Evolutionary conservation across 2,329 filamentous ascomycete genomes (phyloP), one percentile per base, ranked within the genome.

Genomic region (Cladobotryum mycophilum): DNA sequence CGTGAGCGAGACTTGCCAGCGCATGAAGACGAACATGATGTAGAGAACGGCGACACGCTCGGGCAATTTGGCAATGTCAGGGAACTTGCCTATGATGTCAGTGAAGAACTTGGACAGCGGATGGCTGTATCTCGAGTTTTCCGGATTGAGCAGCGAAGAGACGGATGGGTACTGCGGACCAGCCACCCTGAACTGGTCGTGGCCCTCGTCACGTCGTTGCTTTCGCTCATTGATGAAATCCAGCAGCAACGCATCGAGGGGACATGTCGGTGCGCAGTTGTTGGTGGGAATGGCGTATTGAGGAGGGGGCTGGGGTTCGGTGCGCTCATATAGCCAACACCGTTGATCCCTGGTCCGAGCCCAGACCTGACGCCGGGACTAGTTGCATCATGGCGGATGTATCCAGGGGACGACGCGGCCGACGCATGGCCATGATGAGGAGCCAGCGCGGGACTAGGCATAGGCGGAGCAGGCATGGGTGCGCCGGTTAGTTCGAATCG

Each of bases 11-110:
- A 95, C 86, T 64, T 89, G 84, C 88, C 90, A 96, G 40, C 85
- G 80, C 84, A 93, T 89, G 56, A 90, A 64, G 33, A 91, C 76
- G 67, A 95, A 95, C 88, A 95, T 95, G 62, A 86, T 73, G 65
- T 91, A 95, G 7, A 95, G 76, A 6, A 89, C 82, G 8, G 86
- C 89, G 0, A 95, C 82, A 60, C 88, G 85, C 68, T 95, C 89
- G 0, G 90, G 89, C 0, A 95, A 76, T n/a, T 76, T 78, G 4
- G 78, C 80, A 30, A 96, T 82, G 59, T 88, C 84, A 0, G 89
- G 88, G 59, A 95, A 95, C n/a, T 86, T 89, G 56, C 80, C 76
- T 11, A 95, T 74, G 52, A 95, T 89, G 65, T 95, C 89, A 40
- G 88, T 91, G 63, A 95, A 88, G 13, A 95, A 80, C 57, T 88